Conservation (phyloP, 106 monocot species). For the Acorus gramineus region DNA sequence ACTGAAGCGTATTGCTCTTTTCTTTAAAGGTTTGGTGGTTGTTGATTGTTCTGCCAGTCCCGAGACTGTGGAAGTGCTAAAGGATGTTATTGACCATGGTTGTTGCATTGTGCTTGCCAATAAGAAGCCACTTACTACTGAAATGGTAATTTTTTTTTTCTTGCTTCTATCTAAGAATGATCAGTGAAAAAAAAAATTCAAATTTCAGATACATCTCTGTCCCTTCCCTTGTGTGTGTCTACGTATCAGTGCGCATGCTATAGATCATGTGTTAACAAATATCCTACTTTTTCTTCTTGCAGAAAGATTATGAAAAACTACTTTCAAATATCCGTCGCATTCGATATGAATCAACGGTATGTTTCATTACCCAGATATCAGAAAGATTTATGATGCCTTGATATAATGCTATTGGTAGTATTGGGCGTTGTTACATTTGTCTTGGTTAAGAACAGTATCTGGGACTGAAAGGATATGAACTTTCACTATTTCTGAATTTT, state of each 20-base stretch:
- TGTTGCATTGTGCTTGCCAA: constrained; percentile 88
- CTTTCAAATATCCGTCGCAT: constrained; percentile 54
- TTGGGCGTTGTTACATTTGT: no score
- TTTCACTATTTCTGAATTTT: no score
- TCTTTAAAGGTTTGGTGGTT: constrained; percentile 51
- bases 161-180: background rate
- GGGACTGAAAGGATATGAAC: no score
- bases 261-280: background rate
- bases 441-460: no score
- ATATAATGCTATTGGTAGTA: no score
- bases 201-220: background rate
- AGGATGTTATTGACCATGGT: constrained; percentile 37
- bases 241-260: background rate
- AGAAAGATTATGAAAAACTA: constrained; percentile 85
- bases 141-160: constrained; percentile 36
- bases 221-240: background rate
- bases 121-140: constrained; percentile 87
- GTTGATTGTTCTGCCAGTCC: constrained; percentile 92
- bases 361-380: background rate
- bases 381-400: no score
- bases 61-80: constrained; percentile 56
- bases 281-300: constrained; percentile 11
- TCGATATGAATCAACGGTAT: constrained; percentile 97
- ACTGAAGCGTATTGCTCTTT: background rate
- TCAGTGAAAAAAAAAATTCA: background rate